phyloP scores from a whole-genome alignment of 371 early-diverging fungal genomes.

The Saksenaea vasiformis region DNA sequence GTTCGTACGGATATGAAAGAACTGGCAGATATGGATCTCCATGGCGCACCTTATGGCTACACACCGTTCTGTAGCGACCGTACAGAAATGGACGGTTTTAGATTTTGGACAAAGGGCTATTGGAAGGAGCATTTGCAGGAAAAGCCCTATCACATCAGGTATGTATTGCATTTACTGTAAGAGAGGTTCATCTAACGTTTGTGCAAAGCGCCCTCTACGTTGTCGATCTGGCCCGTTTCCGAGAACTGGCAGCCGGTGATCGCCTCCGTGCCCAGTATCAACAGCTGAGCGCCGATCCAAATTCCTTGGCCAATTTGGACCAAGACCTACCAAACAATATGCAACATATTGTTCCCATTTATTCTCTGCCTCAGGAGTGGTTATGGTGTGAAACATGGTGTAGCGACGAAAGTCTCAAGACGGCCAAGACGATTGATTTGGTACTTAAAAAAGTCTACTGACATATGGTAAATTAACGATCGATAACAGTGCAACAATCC shows the following conservation, averaged over 20 bases:
- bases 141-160: constrained; percentile 93
- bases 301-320: constrained; percentile 92
- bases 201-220: constrained; percentile 83
- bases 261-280: constrained; percentile 92
- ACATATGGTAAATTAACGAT: background rate
- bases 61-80: constrained; percentile 94
- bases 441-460: constrained; percentile 41
- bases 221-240: constrained; percentile 89
- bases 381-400: constrained; percentile 99
- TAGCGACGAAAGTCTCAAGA: constrained; percentile 76
- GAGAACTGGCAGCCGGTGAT: constrained; percentile 93
- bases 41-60: constrained; percentile 94
- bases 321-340: constrained; percentile 97
- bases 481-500: constrained; percentile 89
- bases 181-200: background rate
- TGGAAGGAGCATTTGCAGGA: constrained; percentile 88
- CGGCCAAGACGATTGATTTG: constrained; percentile 95
- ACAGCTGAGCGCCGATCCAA: constrained; percentile 82
- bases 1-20: constrained; percentile 93
- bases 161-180: background rate
- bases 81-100: constrained; percentile 92
- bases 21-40: constrained; percentile 86
- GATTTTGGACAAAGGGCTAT: constrained; percentile 97
- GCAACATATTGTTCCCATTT: constrained; percentile 89
- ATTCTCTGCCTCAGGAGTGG: constrained; percentile 94